Base-by-base conservation (phyloP, 768 basidiomycete genomes). In the Mycena vitilis region DNA sequence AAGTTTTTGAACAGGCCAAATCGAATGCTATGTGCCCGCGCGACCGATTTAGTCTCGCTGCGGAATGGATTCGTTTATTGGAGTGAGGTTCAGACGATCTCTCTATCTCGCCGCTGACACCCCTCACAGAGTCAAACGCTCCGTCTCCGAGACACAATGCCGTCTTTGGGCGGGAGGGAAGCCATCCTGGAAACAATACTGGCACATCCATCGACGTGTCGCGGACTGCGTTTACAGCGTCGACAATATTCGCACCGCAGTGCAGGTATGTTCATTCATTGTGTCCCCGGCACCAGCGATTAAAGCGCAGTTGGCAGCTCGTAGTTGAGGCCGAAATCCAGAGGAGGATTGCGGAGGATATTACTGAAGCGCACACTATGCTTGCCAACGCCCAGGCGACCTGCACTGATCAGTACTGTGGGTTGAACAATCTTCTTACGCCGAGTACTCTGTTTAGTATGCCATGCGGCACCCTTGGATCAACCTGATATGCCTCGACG, bases 251-350 rank as follows among this genome's bases (percentile, higher is more conserved):
- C 34, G 23, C 20, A 38, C 47, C 9, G 20, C 47, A n/a, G 59
- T 37, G 34, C 59, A 60, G 59, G 59, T 49, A 7, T 4, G 59
- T 15, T 13, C 10, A 16, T 10, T 4, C 6, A 12, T 7, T 6
- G 9, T 11, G 22, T 4, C 6, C 9, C 47, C 47, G 9, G 9
- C 47, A 5, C 20, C 22, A 13, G 10, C 23, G 22, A 23, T 3
- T 7, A 20, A 10, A 2, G n/a, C 15, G 30, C 8, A n/a, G 8
- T 48, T 18, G n/a, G 10, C 34, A 60, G 60, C 36, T 51, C 47
- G 40, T 49, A 1, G 34, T 60, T 8, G 44, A 60, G 47, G n/a
- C 30, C 15, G 59, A 60, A 16, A 30, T 9, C 20, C 60, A 60
- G 18, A 20, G 37, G 11, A 49, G 4, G 25, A 30, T 49, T n/a